These are phyloP conservation scores for Lyophyllum decastes DNA, from an alignment of 768 basidiomycete species.

Conservation along the genomic window DNA sequence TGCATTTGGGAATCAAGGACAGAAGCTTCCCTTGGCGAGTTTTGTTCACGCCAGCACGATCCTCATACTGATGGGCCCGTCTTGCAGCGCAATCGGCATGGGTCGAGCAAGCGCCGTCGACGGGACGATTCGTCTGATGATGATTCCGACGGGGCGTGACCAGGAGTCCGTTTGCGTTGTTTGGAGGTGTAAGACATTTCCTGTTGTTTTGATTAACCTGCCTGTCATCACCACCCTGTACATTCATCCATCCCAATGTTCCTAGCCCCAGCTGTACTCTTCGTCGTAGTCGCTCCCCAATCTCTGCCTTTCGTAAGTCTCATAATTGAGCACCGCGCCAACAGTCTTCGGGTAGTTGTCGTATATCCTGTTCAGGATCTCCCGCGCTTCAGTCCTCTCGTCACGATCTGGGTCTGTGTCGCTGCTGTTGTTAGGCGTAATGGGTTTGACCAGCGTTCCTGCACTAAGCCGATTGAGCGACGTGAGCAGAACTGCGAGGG, in stretches of 20 bases:
- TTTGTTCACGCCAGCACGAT: conserved; percentile 18
- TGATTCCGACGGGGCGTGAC: conserved; percentile 59
- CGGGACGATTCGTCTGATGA: conserved; percentile 66
- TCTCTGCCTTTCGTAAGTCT: conserved; percentile 27
- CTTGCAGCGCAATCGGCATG: conserved; percentile 77
- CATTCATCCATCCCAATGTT: background rate
- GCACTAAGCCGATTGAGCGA: conserved; percentile 49
- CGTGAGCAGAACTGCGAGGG: conserved; percentile 47
- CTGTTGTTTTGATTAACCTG: conserved; percentile 7
- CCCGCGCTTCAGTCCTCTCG: conserved; percentile 33
- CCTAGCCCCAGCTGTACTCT: conserved; percentile 28
- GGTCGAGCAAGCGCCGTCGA: conserved; percentile 65
- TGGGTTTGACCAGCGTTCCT: conserved; percentile 50
- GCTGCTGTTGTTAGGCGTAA: conserved; percentile 27
- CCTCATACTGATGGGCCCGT: conserved; percentile 19
- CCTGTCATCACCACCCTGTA: conserved; percentile 6
- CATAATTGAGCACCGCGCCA: conserved; percentile 32
- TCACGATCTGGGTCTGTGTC: conserved; percentile 20
- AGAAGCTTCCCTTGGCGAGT: conserved; percentile 82
- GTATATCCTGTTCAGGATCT: conserved; percentile 47
- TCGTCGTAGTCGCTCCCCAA: conserved; percentile 29
- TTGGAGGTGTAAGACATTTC: background rate
- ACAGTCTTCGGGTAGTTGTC: conserved; percentile 50
- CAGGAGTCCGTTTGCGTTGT: background rate
- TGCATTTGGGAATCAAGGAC: conserved; percentile 87